phyloP scores from a whole-genome alignment of 192 early-diverging fungal species.

The Lobosporangium transversale region DNA sequence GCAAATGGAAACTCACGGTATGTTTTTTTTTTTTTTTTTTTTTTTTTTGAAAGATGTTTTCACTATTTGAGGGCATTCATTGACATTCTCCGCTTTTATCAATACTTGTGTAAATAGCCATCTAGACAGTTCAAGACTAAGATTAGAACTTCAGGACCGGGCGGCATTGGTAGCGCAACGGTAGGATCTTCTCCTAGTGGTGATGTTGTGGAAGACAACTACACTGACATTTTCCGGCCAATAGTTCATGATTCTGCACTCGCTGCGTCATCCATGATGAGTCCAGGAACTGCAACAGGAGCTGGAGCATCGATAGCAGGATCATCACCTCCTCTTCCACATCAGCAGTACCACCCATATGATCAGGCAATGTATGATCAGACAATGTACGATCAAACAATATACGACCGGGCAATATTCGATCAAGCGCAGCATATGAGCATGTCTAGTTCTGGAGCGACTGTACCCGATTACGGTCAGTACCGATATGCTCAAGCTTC shows the following conservation, averaged over 20 bases:
- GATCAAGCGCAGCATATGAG: slow-evolving; percentile 5
- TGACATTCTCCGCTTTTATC: no score
- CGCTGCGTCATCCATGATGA: slow-evolving; percentile 8
- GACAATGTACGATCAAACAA: background rate
- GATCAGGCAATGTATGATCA: no score
- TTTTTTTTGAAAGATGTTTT: no score
- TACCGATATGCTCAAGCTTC: slow-evolving; percentile 14
- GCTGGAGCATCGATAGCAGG: slow-evolving; percentile 6
- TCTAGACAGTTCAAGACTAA: slow-evolving; percentile 49
- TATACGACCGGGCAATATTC: background rate
- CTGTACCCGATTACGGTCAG: slow-evolving; percentile 26
- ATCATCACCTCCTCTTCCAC: slow-evolving; percentile 2
- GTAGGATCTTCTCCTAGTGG: background rate
- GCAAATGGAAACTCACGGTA: slow-evolving; percentile 53
- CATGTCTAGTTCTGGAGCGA: slow-evolving; percentile 4
- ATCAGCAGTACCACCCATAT: background rate
- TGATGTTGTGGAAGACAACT: slow-evolving; percentile 15
- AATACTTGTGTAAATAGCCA: no score
- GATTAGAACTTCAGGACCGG: slow-evolving; percentile 13
- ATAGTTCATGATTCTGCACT: slow-evolving; percentile 5
- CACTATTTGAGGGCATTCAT: no score
- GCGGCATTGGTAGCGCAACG: background rate
- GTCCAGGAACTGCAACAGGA: background rate
- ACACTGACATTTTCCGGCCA: slow-evolving; percentile 38
- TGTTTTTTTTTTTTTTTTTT: no score